These are phyloP conservation scores for Phytophthora pseudosyringae DNA, from an alignment of 352 stramenopile species.

Conservation along the genomic window DNA sequence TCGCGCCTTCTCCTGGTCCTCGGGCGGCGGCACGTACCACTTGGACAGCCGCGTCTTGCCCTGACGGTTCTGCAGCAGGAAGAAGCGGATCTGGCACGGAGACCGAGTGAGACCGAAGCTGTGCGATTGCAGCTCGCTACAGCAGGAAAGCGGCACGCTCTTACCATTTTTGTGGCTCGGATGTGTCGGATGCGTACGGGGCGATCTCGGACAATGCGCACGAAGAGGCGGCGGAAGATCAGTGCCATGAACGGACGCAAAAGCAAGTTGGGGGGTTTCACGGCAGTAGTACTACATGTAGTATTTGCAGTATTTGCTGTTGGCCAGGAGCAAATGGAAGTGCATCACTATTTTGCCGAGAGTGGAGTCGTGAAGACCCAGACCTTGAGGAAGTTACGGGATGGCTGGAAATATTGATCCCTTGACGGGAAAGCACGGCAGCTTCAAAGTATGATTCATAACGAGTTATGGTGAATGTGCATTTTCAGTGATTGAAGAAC, in stretches of 20 bases:
- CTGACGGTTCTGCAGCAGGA: constrained; percentile 98
- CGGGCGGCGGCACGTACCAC: constrained; percentile 94
- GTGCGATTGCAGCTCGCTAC: neutral
- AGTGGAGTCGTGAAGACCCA: no score
- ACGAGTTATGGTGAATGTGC: no score
- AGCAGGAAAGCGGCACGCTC: neutral
- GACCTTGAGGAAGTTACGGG: no score
- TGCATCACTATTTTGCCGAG: neutral
- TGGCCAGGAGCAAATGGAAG: no score
- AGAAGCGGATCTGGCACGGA: constrained; percentile 93
- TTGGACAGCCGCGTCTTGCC: constrained; percentile 99
- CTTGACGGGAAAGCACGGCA: no score
- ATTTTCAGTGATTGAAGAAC: no score
- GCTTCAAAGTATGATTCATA: no score
- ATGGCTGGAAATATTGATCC: no score
- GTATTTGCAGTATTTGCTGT: no score
- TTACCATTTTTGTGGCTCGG: constrained; percentile 17
- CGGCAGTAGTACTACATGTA: no score
- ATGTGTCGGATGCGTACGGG: no score
- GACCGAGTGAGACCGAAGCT: constrained; percentile 5
- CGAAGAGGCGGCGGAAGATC: constrained; percentile 2
- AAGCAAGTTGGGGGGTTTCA: neutral
- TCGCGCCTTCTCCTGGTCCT: constrained; percentile 83
- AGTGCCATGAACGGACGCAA: constrained; percentile 13
- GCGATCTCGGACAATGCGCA: constrained; percentile 13